A percentile compares a stretch with the other conserved stretches of the same genome.
phyloP scores from a whole-genome alignment of 345 rosid genomes.

The Populus davidiana region DNA sequence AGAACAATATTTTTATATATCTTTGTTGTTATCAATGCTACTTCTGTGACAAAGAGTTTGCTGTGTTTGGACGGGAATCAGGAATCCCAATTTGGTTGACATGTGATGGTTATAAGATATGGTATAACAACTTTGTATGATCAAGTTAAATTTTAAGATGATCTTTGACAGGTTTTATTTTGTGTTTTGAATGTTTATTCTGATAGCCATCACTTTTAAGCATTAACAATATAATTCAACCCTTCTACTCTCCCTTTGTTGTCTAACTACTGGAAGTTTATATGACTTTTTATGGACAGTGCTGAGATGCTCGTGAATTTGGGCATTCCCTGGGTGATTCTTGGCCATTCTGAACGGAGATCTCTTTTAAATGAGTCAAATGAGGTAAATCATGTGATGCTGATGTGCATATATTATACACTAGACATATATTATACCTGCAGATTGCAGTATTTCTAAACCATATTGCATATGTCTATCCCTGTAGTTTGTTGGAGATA shows the following conservation, averaged over 20 bases:
- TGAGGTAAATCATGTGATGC: constrained; percentile 32
- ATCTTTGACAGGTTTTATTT: neutral
- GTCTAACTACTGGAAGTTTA: neutral
- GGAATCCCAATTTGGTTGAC: neutral
- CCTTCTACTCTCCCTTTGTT: neutral
- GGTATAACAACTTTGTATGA: neutral
- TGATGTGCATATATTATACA: neutral
- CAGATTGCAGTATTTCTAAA: neutral
- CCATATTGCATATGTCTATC: neutral
- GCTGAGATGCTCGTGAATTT: constrained; percentile 69
- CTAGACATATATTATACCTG: neutral
- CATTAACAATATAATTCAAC: neutral
- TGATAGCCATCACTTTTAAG: neutral
- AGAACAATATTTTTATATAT: neutral
- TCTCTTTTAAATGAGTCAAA: constrained; percentile 49
- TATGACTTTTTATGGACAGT: constrained; percentile 20
- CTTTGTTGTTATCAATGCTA: neutral
- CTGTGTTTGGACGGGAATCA: neutral
- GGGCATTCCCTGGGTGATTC: constrained; percentile 63
- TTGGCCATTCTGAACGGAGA: constrained; percentile 72
- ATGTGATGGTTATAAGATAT: neutral
- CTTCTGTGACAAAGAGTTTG: neutral
- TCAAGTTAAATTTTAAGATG: neutral
- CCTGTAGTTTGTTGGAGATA: constrained; percentile 65
- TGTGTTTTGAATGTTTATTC: neutral